Evolutionary conservation across 2,329 filamentous ascomycete species (phyloP), one percentile per base, ranked within the genome.

Genomic region (Penicillium brasilianum): DNA sequence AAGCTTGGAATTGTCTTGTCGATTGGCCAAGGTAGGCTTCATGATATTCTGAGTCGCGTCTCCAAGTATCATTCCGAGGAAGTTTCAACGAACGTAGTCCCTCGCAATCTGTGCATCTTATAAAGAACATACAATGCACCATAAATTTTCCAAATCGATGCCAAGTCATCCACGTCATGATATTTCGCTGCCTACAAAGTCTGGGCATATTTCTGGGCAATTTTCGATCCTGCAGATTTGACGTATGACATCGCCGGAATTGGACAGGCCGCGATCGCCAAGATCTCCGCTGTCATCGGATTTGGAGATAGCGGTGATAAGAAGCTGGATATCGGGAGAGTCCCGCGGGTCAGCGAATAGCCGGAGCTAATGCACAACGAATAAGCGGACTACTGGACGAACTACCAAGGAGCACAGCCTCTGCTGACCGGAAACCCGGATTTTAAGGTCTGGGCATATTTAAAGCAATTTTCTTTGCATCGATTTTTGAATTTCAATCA

Each of bases 271-370:
- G n/a, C 48, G 53, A 48, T 46, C 41, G 28, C 53, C 53, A 44
- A 36, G 53, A 48, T 13, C 53, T 25, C 18, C 53, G 43, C 43
- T n/a, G 25, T 28, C 3, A 34, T 55, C 41, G 8, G 25, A 7
- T 16, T 46, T 34, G 41, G 53, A n/a, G 41, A 36, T 55, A 48
- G n/a, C 53, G 41, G 53, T 22, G 53, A 55, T 55, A 55, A 44
- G 52, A 55, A 18, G 16, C 2, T n/a, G 28, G 22, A n/a, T 13
- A 22, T n/a, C n/a, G 18, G 18, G 9, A 20, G 18, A 22, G 18
- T 20, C 18, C 37, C 37, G 37, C 14, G n/a, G 10, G 37, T 7
- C 25, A 28, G 25, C 25, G 25, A 6, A 28, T 43, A 9, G 39
- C 18, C 39, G 51, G 30, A 39, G 34, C 50, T 20, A 37, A 37